phyloP scores from a whole-genome alignment of 345 rosid species.

The Populus davidiana region DNA sequence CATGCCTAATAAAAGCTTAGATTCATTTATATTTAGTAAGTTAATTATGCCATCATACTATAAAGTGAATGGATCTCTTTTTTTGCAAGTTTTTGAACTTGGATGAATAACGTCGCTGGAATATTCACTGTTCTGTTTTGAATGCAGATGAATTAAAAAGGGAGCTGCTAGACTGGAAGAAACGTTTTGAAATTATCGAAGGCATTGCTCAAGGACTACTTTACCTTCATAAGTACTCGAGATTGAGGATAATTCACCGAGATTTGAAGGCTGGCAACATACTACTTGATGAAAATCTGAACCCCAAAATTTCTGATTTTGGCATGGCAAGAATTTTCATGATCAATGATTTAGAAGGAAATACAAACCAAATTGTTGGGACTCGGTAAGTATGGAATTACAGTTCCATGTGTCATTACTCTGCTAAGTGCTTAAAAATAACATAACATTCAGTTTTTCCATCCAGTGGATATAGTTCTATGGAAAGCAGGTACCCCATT shows the following conservation, averaged over 20 bases:
- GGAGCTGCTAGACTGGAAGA: too few relatives aligned
- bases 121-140: too few relatives aligned
- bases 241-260: constrained; percentile 3
- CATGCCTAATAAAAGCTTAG: too few relatives aligned
- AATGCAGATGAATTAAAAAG: too few relatives aligned
- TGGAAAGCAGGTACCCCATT: too few relatives aligned
- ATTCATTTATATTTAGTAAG: too few relatives aligned
- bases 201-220: not conserved
- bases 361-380: constrained; percentile 1
- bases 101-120: too few relatives aligned
- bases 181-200: too few relatives aligned
- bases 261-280: constrained; percentile 24
- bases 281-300: constrained; percentile 16
- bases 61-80: too few relatives aligned
- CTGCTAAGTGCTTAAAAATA: too few relatives aligned
- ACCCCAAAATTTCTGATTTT: constrained; percentile 5
- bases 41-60: too few relatives aligned
- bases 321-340: constrained; percentile 13
- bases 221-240: constrained; percentile 14
- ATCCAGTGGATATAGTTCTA: not conserved
- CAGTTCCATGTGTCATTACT: not conserved
- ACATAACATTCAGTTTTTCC: not conserved
- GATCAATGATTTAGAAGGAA: not conserved
- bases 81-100: too few relatives aligned
- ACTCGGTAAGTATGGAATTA: not conserved